A percentile compares a stretch with the other conserved stretches of the same genome.
Conservation (phyloP, 2,329 filamentous ascomycete genomes). For the Scedosporium boydii region DNA sequence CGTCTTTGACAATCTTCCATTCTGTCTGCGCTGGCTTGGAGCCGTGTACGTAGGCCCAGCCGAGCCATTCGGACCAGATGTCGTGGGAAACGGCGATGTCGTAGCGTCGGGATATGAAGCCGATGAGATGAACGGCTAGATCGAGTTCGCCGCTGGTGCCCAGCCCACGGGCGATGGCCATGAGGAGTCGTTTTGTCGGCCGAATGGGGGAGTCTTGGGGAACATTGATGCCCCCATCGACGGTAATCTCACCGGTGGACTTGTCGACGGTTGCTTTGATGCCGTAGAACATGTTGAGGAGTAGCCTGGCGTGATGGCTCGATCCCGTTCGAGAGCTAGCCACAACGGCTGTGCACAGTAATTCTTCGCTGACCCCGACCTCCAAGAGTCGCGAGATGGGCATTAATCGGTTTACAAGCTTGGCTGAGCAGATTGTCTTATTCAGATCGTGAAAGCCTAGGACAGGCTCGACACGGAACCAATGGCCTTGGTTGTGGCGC, state of each 20-base stretch:
- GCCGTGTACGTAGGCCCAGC: conserved; percentile 54
- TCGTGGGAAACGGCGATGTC: conserved; percentile 42
- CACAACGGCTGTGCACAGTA: not conserved
- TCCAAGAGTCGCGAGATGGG: not conserved
- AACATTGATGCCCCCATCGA: not conserved
- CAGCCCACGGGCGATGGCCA: conserved; percentile 58
- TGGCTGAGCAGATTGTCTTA: not conserved
- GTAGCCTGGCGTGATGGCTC: not conserved
- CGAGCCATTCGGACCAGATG: conserved; percentile 58
- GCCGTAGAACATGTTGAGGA: not conserved
- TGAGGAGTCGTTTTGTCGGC: conserved; percentile 43
- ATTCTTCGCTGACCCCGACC: not conserved
- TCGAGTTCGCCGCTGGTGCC: conserved; percentile 56
- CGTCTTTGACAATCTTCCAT: conserved; percentile 23
- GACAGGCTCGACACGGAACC: not conserved
- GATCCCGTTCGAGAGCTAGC: not conserved
- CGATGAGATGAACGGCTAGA: conserved; percentile 48
- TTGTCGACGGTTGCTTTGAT: not conserved
- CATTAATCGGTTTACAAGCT: not conserved
- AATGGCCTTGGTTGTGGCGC: not conserved
- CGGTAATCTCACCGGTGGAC: not conserved
- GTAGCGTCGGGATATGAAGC: conserved; percentile 53
- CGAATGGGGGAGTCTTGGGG: not conserved
- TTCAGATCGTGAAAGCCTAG: not conserved
- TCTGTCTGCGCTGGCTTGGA: conserved; percentile 25